A percentile compares a stretch with the other conserved stretches of the same genome.
phyloP scores from a whole-genome alignment of 1,139 yeast genomes.

The Citeromyces siamensis region DNA sequence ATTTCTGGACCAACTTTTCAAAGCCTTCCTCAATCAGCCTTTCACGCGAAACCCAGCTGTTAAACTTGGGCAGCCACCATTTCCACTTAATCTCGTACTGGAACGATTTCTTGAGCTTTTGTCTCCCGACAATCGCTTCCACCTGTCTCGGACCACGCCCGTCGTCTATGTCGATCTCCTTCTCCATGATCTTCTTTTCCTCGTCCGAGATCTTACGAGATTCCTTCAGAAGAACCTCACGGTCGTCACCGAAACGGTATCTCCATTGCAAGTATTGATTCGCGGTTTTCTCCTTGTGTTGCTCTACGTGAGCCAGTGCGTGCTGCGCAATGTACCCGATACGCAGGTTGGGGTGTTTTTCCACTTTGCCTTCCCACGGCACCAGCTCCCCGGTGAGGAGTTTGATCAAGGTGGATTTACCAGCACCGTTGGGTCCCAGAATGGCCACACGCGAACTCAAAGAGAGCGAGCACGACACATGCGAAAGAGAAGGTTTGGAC shows the following conservation, averaged over 20 bases:
- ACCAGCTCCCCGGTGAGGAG: slow-evolving; percentile 83
- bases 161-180: slow-evolving; percentile 69
- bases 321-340: slow-evolving; percentile 98
- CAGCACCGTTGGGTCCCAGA: slow-evolving; percentile 98
- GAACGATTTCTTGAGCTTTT: slow-evolving; percentile 89
- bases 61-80: slow-evolving; percentile 83
- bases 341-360: slow-evolving; percentile 96
- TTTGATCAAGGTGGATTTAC: slow-evolving; percentile 92
- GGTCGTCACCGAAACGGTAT: slow-evolving; percentile 94
- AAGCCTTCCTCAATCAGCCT: slow-evolving; percentile 71
- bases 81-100: slow-evolving; percentile 97
- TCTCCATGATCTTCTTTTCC: slow-evolving; percentile 69
- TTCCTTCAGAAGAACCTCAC: slow-evolving; percentile 90
- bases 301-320: slow-evolving; percentile 93
- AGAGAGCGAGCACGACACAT: slow-evolving; percentile 82
- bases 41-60: slow-evolving; percentile 89
- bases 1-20: slow-evolving; percentile 77
- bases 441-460: slow-evolving; percentile 93
- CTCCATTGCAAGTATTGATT: slow-evolving; percentile 98
- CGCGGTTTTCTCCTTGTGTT: slow-evolving; percentile 95
- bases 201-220: slow-evolving; percentile 80
- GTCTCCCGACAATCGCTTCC: slow-evolving; percentile 95
- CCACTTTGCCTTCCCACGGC: slow-evolving; percentile 82
- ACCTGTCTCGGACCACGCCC: slow-evolving; percentile 84
- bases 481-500: slow-evolving; percentile 61